These are phyloP conservation scores for Malus hybrid DNA, from an alignment of 331 rosid species.

Conservation along the genomic window DNA sequence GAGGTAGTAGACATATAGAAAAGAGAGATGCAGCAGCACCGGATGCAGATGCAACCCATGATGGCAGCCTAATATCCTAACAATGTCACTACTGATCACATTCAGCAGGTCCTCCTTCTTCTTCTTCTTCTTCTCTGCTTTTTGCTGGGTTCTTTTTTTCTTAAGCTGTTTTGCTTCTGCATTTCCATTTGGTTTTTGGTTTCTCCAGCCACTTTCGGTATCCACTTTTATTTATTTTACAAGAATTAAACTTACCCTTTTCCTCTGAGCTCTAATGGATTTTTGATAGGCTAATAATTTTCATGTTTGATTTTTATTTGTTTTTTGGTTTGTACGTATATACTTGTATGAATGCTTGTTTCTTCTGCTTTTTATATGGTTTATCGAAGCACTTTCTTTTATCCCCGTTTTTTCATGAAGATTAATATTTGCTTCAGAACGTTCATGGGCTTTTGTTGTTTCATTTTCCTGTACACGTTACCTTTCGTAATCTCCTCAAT, in stretches of 20 bases:
- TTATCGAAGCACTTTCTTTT: no score
- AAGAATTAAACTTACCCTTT: neutral
- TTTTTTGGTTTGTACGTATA: neutral
- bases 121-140: neutral
- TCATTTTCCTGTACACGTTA: neutral
- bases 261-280: neutral
- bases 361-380: neutral
- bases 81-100: conserved; percentile 99
- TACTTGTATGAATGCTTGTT: neutral
- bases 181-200: neutral
- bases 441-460: no score
- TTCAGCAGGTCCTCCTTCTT: conserved; percentile 73
- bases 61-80: conserved; percentile 97
- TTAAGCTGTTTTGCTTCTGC: neutral
- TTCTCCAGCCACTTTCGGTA: neutral
- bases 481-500: no score
- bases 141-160: neutral
- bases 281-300: neutral
- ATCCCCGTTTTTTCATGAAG: no score
- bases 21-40: conserved; percentile 94
- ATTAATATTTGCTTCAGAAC: no score
- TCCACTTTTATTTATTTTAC: neutral
- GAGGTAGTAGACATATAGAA: neutral
- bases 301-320: neutral
- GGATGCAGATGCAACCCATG: conserved; percentile 99